Conservation (phyloP, 2,329 filamentous ascomycete genomes). For the Sporothrix humicola region DNA sequence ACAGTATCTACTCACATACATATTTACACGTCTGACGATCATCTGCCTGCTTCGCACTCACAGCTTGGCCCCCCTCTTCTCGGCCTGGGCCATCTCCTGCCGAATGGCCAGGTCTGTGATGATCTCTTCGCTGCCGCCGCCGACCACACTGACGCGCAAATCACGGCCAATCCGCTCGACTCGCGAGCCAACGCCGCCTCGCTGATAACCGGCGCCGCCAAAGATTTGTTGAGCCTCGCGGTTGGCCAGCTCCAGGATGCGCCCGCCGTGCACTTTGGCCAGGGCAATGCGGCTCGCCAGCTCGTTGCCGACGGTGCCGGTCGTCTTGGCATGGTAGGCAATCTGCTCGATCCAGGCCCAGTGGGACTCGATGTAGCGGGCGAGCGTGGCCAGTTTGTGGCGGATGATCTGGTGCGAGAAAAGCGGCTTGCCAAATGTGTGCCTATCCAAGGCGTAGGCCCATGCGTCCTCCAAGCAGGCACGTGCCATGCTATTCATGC, state of each 20-base stretch:
- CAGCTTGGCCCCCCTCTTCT: conserved; percentile 39
- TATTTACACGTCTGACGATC: not conserved
- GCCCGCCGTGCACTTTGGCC: conserved; percentile 56
- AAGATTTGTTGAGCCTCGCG: conserved; percentile 61
- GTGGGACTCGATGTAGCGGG: conserved; percentile 64
- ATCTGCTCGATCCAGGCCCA: conserved; percentile 68
- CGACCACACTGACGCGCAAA: conserved; percentile 58
- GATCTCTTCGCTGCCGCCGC: conserved; percentile 62
- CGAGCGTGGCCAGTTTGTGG: conserved; percentile 64
- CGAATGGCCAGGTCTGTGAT: conserved; percentile 58
- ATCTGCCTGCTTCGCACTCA: not conserved
- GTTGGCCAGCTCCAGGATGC: conserved; percentile 56
- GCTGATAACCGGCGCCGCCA: conserved; percentile 59
- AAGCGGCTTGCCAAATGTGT: conserved; percentile 65
- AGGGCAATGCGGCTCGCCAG: conserved; percentile 45
- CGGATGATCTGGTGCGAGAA: conserved; percentile 65
- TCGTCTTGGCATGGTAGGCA: conserved; percentile 56
- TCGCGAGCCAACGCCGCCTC: conserved; percentile 51
- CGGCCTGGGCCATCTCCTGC: conserved; percentile 47
- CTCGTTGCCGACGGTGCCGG: conserved; percentile 44
- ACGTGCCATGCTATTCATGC: conserved; percentile 62
- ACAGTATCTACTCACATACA: not conserved
- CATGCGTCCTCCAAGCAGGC: conserved; percentile 61
- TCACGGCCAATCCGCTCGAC: conserved; percentile 62
- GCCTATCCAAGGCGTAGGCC: conserved; percentile 56